Conservation (phyloP, 2,329 filamentous ascomycete genomes). For the Zasmidium citrigriseum region DNA sequence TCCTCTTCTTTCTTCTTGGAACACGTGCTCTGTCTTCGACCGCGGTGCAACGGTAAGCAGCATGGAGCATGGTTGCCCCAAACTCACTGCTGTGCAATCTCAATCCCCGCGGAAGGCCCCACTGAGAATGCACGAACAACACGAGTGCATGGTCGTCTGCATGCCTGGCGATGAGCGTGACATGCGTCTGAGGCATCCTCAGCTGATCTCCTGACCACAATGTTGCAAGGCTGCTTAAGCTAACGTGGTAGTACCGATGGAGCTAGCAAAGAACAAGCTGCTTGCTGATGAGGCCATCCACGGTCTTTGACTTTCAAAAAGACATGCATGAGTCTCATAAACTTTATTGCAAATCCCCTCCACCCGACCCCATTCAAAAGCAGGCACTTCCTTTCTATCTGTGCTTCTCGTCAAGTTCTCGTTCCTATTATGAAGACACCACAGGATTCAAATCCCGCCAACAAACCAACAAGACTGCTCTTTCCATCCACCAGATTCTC, state of each 20-base stretch:
- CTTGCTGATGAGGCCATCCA: not conserved
- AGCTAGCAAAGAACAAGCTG: not conserved
- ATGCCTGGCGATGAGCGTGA: not conserved
- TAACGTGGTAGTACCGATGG: not conserved
- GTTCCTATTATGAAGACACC: not conserved
- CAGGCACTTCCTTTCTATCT: not conserved
- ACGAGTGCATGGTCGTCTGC: too few species aligned
- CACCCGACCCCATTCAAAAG: not conserved
- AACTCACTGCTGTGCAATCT: not conserved
- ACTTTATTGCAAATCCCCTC: not conserved
- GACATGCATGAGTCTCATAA: not conserved
- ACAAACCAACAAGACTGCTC: not conserved
- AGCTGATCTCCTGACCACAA: not conserved
- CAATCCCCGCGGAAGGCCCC: not conserved
- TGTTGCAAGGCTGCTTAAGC: not conserved
- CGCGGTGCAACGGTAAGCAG: not conserved
- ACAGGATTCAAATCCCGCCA: not conserved
- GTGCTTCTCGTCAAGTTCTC: not conserved
- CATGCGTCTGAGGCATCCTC: not conserved
- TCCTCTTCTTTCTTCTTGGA: not conserved
- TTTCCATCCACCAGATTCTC: not conserved
- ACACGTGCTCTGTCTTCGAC: not conserved
- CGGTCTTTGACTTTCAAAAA: not conserved
- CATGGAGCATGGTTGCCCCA: not conserved
- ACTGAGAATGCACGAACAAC: not conserved